A percentile compares a stretch with the other conserved stretches of the same genome.
Evolutionary conservation across 2,329 filamentous ascomycete species (phyloP).

Genomic region (Laburnicola sp.): DNA sequence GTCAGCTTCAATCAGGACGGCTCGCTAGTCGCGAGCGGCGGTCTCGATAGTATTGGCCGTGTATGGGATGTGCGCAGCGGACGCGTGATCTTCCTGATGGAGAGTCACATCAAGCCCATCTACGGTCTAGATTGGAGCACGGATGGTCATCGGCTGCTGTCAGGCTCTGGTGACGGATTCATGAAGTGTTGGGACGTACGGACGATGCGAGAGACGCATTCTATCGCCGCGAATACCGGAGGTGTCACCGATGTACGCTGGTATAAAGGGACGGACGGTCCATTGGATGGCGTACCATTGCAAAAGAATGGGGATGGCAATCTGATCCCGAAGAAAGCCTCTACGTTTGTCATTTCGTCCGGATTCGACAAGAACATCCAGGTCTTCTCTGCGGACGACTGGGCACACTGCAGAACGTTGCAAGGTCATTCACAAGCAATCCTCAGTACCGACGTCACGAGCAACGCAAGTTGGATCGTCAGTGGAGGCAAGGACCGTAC

Average conservation of each 20-base stretch:
- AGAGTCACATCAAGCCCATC: slow-evolving; percentile 91
- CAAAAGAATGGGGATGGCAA: slow-evolving; percentile 67
- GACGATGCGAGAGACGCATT: slow-evolving; percentile 79
- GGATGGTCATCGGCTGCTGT: slow-evolving; percentile 90
- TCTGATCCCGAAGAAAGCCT: slow-evolving; percentile 73
- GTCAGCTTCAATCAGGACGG: slow-evolving; percentile 90
- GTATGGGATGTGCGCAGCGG: slow-evolving; percentile 95
- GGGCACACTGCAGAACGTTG: slow-evolving; percentile 83
- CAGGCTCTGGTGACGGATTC: slow-evolving; percentile 90
- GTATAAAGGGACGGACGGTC: slow-evolving; percentile 85
- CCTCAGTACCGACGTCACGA: slow-evolving; percentile 83
- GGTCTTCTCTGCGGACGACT: slow-evolving; percentile 94
- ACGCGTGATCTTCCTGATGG: slow-evolving; percentile 91
- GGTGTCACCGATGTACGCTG: slow-evolving; percentile 91
- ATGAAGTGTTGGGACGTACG: slow-evolving; percentile 98
- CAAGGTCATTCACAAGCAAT: slow-evolving; percentile 92
- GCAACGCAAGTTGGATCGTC: slow-evolving; percentile 87
- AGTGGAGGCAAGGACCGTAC: slow-evolving; percentile 93
- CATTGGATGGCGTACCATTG: slow-evolving; percentile 63
- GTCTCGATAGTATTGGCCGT: slow-evolving; percentile 88
- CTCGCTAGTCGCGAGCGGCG: slow-evolving; percentile 86
- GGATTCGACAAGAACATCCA: slow-evolving; percentile 97
- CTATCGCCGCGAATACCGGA: slow-evolving; percentile 86
- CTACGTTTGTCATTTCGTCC: slow-evolving; percentile 86
- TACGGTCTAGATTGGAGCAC: slow-evolving; percentile 90